Conservation (phyloP, 1,284 basidiomycete genomes). For the Ceratobasidium sp. region DNA sequence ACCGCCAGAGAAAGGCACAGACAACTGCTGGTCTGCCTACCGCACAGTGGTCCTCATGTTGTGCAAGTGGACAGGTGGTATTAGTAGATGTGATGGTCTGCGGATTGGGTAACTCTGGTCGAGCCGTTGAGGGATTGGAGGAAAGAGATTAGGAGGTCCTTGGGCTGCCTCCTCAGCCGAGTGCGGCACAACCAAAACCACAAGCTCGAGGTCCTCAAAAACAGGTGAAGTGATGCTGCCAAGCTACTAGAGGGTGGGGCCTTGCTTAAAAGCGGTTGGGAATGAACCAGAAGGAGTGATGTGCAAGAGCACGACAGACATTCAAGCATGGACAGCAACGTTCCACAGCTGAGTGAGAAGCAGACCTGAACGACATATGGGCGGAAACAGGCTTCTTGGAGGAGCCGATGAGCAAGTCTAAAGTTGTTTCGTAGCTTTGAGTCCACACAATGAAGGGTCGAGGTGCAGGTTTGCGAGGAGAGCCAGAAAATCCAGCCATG, state of each 20-base stretch:
- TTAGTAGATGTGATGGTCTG: not conserved
- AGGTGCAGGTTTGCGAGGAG: too few species aligned
- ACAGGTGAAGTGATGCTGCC: not conserved
- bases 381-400: not conserved
- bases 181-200: not conserved
- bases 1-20: too few species aligned
- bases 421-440: not conserved
- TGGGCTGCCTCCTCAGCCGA: not conserved
- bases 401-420: not conserved
- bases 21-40: not conserved
- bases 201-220: not conserved
- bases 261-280: not conserved
- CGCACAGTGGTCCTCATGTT: not conserved
- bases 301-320: not conserved
- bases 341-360: not conserved
- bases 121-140: not conserved
- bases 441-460: not conserved
- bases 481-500: not conserved
- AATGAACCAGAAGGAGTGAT: conserved; percentile 1
- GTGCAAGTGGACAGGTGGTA: not conserved
- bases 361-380: not conserved
- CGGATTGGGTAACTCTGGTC: not conserved
- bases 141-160: not conserved
- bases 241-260: too few species aligned
- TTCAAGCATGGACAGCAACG: not conserved